Evolutionary conservation across 192 early-diverging fungal species (phyloP), one percentile per base, ranked within the genome.

Genomic region (Geranomyces michiganensis): DNA sequence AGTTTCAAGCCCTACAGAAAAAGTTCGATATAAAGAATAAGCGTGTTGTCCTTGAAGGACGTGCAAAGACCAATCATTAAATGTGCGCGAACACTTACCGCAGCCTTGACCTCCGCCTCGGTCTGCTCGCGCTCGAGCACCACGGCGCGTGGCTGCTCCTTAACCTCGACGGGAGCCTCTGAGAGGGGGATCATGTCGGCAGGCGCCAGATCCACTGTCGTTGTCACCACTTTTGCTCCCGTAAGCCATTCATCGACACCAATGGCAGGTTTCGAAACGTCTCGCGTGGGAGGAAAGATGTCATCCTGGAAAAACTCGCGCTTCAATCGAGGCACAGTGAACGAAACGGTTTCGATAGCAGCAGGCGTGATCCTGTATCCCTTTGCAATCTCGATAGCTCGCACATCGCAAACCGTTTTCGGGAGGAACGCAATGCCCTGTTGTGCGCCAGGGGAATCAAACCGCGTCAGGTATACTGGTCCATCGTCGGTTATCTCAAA

Each of bases 271-370:
- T 77, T 76, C 56, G 81, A 80, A 15, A 79, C 67, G 69, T 92
- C 91, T 0, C 70, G 58, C 0, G 92, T 93, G 30, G 77, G 83
- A 0, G 89, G 81, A 78, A 86, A 97, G 19, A 97, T 69, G 64
- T 94, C 93, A 74, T 97, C 94, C 74, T 97, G 94, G 75, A 97
- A 97, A 53, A 77, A 93, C 62, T 95, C 92, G n/a, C 86, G 87
- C 56, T 65, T 84, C 59, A 90, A 84, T 41, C 95, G 77, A 26
- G 93, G 95, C 0, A 96, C 88, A 12, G 76, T 84, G 45, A 94
- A 91, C 13, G 89, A 88, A 49, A 95, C 73, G 27, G 79, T 70
- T 71, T 93, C 92, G 9, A 96, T 82, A 15, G 79, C 73, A n/a
- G 83, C 85, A 7, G 87, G 72, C 9, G 83, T 89, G 24, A 94